phyloP scores from a whole-genome alignment of 257 asterid species.

The Jaltomata sinuosa region DNA sequence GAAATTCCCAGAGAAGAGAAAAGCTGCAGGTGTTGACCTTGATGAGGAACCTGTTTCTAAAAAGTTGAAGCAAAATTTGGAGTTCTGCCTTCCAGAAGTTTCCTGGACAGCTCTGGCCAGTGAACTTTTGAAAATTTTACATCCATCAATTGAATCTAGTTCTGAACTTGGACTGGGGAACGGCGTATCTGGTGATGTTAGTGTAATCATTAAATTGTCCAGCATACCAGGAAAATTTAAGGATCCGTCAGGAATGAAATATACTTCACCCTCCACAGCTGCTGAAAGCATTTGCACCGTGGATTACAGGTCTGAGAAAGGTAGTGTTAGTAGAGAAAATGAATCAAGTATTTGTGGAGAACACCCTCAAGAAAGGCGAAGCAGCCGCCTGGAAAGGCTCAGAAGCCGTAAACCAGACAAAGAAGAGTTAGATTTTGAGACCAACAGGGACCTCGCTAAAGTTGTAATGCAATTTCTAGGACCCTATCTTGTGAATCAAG shows the following conservation, averaged over 20 bases:
- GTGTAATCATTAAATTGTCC: slow-evolving; percentile 45
- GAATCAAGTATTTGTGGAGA: slow-evolving; percentile 52
- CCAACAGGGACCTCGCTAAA: slow-evolving; percentile 71
- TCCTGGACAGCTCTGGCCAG: slow-evolving; percentile 74
- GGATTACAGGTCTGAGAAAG: slow-evolving; percentile 35
- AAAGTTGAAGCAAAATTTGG: slow-evolving; percentile 54
- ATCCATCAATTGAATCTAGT: slow-evolving; percentile 22
- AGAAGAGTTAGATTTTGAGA: slow-evolving; percentile 59
- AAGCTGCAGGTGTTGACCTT: slow-evolving; percentile 39
- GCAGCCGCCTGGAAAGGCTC: slow-evolving; percentile 89
- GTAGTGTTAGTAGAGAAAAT: slow-evolving; percentile 27
- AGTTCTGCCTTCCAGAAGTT: slow-evolving; percentile 59
- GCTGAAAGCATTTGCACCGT: slow-evolving; percentile 20
- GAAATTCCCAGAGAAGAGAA: slow-evolving; percentile 79
- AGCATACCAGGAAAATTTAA: slow-evolving; percentile 30
- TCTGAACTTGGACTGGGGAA: slow-evolving; percentile 28
- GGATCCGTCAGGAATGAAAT: slow-evolving; percentile 30
- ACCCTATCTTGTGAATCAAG: slow-evolving; percentile 48
- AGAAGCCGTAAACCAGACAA: slow-evolving; percentile 91
- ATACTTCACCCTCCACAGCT: slow-evolving; percentile 20
- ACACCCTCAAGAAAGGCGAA: slow-evolving; percentile 97
- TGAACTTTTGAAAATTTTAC: slow-evolving; percentile 48
- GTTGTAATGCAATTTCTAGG: slow-evolving; percentile 59
- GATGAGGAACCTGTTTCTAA: slow-evolving; percentile 31
- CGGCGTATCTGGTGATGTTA: slow-evolving; percentile 38